Conservation (phyloP, 2,329 filamentous ascomycete genomes). For the Emydomyces testavorans region DNA sequence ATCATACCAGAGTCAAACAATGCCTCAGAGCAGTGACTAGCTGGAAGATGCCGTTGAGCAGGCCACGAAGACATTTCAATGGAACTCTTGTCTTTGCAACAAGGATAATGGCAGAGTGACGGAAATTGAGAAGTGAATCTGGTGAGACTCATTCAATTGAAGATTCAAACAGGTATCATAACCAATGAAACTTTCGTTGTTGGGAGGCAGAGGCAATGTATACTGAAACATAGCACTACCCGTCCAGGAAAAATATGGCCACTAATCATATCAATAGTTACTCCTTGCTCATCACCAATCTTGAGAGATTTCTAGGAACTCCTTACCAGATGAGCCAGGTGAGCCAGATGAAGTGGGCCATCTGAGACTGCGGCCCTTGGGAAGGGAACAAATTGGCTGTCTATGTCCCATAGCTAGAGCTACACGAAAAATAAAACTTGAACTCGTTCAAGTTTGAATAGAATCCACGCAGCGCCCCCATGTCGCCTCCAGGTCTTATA, state of each 20-base stretch:
- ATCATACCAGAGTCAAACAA: neutral
- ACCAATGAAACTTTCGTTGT: neutral
- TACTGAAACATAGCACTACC: neutral
- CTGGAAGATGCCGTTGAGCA: neutral
- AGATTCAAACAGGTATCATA: neutral
- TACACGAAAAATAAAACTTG: too few relatives aligned
- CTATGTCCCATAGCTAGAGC: too few relatives aligned
- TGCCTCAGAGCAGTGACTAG: neutral
- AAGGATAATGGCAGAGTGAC: neutral
- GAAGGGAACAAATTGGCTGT: too few relatives aligned
- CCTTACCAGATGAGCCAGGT: neutral
- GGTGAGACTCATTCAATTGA: neutral
- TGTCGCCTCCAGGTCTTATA: too few relatives aligned
- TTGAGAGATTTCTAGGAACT: too few relatives aligned
- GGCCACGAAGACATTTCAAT: neutral
- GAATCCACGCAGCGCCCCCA: too few relatives aligned
- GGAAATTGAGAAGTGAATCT: neutral
- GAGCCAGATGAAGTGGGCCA: too few relatives aligned
- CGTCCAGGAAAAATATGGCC: neutral
- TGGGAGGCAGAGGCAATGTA: neutral
- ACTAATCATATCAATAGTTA: too few relatives aligned
- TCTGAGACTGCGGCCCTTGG: too few relatives aligned
- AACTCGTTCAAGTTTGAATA: too few relatives aligned
- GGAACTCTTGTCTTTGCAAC: neutral
- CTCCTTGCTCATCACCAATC: too few relatives aligned